These are phyloP conservation scores for Candida qinlingensis DNA, from an alignment of 805 yeast genomes.

Conservation along the genomic window DNA sequence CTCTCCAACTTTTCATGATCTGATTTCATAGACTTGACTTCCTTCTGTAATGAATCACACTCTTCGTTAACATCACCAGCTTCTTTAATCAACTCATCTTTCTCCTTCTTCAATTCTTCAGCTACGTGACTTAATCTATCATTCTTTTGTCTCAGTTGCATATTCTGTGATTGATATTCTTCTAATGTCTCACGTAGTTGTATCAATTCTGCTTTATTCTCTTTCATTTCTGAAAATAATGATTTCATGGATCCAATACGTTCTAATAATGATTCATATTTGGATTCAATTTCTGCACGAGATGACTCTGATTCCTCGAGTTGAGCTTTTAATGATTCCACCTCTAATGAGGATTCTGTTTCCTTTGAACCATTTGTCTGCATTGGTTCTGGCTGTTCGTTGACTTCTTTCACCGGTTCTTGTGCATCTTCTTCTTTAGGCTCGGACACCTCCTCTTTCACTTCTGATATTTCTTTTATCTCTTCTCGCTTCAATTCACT, in stretches of 20 bases:
- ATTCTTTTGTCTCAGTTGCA: conserved; percentile 29
- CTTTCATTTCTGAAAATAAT: conserved; percentile 69
- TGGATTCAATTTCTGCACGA: conserved; percentile 50
- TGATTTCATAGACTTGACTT: conserved; percentile 21
- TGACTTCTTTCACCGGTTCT: neutral
- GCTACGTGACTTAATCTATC: conserved; percentile 30
- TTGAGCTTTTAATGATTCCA: conserved; percentile 22
- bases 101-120: conserved; percentile 28
- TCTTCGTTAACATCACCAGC: conserved; percentile 5
- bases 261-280: conserved; percentile 57
- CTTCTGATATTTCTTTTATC: conserved; percentile 2
- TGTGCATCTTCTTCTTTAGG: neutral
- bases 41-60: conserved; percentile 5
- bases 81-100: conserved; percentile 12
- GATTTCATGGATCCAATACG: conserved; percentile 70
- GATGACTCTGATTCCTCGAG: conserved; percentile 39
- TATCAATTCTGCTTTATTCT: conserved; percentile 58
- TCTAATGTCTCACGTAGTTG: conserved; percentile 44
- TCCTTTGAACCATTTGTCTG: conserved; percentile 1
- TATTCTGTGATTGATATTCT: conserved; percentile 40
- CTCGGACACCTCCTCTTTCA: conserved; percentile 1
- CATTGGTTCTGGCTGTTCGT: neutral
- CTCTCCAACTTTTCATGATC: conserved; percentile 43
- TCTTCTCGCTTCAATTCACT: conserved; percentile 7
- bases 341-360: neutral